Base-by-base conservation (phyloP, 208 protist genomes). In the Acanthamoeba comandoni region DNA sequence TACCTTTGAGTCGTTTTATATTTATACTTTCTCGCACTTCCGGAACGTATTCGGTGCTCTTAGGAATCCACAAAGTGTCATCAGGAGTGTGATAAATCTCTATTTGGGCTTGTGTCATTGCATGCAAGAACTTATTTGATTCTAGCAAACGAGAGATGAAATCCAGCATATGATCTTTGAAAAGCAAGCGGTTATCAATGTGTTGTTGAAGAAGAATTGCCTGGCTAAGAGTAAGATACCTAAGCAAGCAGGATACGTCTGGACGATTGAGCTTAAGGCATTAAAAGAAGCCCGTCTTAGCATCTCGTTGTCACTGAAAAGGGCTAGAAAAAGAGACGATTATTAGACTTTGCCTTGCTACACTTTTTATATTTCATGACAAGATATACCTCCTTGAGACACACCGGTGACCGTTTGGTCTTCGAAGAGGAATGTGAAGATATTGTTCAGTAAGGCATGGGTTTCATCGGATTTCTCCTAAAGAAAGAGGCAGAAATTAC, bases 31-130 rank as follows among this genome's bases (percentile, higher is more conserved):
- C 79, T 19, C 48, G 43, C 35, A 87, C 79, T 51, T 87, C 58
- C 11, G 79, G 26, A 22, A 70, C 55, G 24, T 87, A 87, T 17
- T 70, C 79, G 22, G 64, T 60, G 31, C 58, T 70, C 58, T 87
- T 87, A 60, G 79, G 79, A 3, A 24, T 52, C 79, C 79, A 87
- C 8, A 87, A 43, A 19, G 51, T 51, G 13, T 35, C 22, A 17
- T 31, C 55, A n/a, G 79, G 79, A 3, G 79, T 87, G 52, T 51
- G 52, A 60, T 87, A 87, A 60, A 87, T 87, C 52, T 87, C 79
- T 17, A 70, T 35, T 49, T 87, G 79, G 29, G 24, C 29, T 11
- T 67, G 48, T 29, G 57, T 87, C 55, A 87, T n/a, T 26, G 51
- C n/a, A 39, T 87, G 57, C 24, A 87, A 60, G 24, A 39, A 9